A percentile compares a stretch with the other conserved stretches of the same genome.
Evolutionary conservation across 768 basidiomycete genomes (phyloP).

Genomic region (Rhodotorula graminis): DNA sequence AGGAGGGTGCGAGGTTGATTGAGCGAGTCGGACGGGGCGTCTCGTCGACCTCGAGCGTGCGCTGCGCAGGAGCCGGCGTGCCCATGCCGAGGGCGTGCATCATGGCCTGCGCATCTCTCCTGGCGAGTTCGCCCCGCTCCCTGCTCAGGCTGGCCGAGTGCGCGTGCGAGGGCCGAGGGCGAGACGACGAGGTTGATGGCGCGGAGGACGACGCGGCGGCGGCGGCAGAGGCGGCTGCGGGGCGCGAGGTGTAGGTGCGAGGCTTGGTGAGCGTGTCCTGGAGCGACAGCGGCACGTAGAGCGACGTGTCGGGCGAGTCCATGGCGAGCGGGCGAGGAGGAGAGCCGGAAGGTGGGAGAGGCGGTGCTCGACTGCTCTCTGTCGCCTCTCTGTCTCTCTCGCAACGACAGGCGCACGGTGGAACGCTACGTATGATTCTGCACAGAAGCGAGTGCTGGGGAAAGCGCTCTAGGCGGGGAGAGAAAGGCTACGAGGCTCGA

Average conservation of each 20-base stretch:
- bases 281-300: constrained; percentile 15
- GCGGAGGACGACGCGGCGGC: neutral
- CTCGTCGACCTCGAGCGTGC: constrained; percentile 3
- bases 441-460: neutral
- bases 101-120: constrained; percentile 16
- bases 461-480: neutral
- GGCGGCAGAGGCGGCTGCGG: neutral
- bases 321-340: neutral
- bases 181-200: neutral
- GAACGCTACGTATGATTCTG: too few relatives aligned
- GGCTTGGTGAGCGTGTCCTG: constrained; percentile 13
- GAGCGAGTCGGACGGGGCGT: neutral
- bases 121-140: constrained; percentile 13
- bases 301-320: constrained; percentile 22
- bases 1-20: neutral
- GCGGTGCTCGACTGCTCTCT: neutral
- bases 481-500: neutral
- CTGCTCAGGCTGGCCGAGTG: neutral
- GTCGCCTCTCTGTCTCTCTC: too few relatives aligned
- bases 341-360: neutral
- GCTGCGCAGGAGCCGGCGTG: too few relatives aligned
- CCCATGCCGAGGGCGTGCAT: neutral
- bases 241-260: constrained; percentile 11
- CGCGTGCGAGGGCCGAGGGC: constrained; percentile 7
- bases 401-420: neutral